Conservation (phyloP, 257 asterid genomes). For the Oldenlandia corymbosa region DNA sequence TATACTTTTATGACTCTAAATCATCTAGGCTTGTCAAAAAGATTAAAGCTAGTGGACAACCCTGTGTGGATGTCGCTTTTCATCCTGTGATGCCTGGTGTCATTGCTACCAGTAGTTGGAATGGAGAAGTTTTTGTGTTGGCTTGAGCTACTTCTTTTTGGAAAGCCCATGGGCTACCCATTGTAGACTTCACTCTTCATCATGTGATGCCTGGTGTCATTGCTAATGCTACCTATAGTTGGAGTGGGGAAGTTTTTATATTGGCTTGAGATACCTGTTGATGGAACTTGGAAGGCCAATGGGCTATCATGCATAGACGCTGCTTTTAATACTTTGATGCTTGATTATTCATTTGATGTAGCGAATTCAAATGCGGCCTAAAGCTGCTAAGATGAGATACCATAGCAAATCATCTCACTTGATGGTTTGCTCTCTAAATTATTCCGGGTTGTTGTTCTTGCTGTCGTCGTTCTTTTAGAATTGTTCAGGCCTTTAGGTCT, state of each 20-base stretch:
- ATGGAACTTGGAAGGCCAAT: too few relatives aligned
- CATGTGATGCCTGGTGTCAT: too few relatives aligned
- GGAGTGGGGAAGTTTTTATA: too few relatives aligned
- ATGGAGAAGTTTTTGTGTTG: slow-evolving; percentile 53
- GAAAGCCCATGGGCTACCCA: too few relatives aligned
- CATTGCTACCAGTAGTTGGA: slow-evolving; percentile 82
- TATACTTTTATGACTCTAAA: slow-evolving; percentile 59
- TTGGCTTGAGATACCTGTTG: too few relatives aligned
- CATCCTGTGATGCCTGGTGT: slow-evolving; percentile 62
- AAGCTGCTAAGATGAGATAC: background rate
- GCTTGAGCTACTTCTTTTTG: too few relatives aligned
- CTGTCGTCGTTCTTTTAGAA: background rate
- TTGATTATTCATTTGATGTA: background rate
- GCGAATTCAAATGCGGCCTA: background rate
- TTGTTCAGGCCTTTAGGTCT: background rate
- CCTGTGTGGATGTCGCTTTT: slow-evolving; percentile 68
- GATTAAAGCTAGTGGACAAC: slow-evolving; percentile 53
- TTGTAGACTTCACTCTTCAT: too few relatives aligned
- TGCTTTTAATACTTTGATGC: too few relatives aligned
- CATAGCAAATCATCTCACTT: background rate
- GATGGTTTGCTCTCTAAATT: slow-evolving; percentile 4
- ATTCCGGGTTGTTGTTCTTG: too few relatives aligned
- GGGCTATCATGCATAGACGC: too few relatives aligned
- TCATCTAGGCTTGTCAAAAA: slow-evolving; percentile 54
- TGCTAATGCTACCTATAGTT: too few relatives aligned